Evolutionary conservation across 2,329 filamentous ascomycete genomes (phyloP).

Genomic region (Verticillium isaacii): DNA sequence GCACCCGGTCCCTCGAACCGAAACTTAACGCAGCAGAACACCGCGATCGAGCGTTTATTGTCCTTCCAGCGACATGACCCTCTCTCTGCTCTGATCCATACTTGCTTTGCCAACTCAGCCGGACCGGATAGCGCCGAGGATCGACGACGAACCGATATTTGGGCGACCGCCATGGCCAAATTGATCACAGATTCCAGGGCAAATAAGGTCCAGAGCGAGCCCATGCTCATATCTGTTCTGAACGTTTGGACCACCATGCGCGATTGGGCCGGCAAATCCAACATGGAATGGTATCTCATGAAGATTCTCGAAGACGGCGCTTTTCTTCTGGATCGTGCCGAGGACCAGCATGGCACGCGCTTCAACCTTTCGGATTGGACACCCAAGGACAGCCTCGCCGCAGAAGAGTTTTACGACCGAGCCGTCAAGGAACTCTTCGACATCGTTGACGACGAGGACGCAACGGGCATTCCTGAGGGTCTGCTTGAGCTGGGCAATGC

Average conservation of each 20-base stretch:
- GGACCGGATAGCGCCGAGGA: conserved; percentile 80
- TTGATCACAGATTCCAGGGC: conserved; percentile 74
- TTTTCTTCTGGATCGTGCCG: conserved; percentile 81
- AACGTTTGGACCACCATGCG: conserved; percentile 84
- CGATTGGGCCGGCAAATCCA: conserved; percentile 84
- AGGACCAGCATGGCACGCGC: conserved; percentile 69
- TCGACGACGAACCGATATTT: conserved; percentile 72
- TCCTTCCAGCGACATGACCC: conserved; percentile 88
- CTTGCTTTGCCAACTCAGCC: conserved; percentile 82
- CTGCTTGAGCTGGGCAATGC: conserved; percentile 81
- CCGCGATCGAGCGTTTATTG: conserved; percentile 74
- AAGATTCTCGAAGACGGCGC: conserved; percentile 89
- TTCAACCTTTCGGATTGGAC: conserved; percentile 69
- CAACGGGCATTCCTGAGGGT: conserved; percentile 80
- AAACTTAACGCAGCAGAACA: conserved; percentile 38
- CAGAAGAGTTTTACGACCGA: conserved; percentile 82
- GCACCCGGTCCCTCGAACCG: conserved; percentile 32
- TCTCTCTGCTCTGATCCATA: conserved; percentile 78
- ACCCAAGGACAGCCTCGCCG: conserved; percentile 73
- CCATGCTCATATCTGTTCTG: conserved; percentile 77
- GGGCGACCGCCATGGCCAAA: conserved; percentile 82
- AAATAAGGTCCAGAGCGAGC: conserved; percentile 70
- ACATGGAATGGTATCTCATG: conserved; percentile 93
- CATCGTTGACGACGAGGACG: conserved; percentile 78
- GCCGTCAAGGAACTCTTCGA: conserved; percentile 79